These are phyloP conservation scores for Diaporthe australafricana DNA, from an alignment of 2,329 filamentous ascomycete genomes.

Conservation along the genomic window DNA sequence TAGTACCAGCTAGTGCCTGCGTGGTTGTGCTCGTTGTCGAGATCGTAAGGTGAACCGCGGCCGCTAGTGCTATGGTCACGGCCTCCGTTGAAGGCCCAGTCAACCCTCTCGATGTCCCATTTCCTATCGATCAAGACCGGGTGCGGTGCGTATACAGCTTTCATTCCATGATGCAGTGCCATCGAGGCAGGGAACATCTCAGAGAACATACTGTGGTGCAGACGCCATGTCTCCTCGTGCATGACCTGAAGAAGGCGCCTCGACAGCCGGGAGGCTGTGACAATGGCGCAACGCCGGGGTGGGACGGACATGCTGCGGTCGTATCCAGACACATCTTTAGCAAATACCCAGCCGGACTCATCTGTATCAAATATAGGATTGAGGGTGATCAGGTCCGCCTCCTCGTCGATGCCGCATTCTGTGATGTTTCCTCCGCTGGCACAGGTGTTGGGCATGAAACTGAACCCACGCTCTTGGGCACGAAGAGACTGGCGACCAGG, in stretches of 20 bases:
- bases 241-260: slow-evolving; percentile 75
- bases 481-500: slow-evolving; percentile 59
- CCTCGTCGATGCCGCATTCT: slow-evolving; percentile 76
- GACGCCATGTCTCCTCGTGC: slow-evolving; percentile 78
- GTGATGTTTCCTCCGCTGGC: slow-evolving; percentile 61
- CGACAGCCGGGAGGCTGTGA: slow-evolving; percentile 77
- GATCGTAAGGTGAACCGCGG: slow-evolving; percentile 74
- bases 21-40: slow-evolving; percentile 84
- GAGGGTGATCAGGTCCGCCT: slow-evolving; percentile 81
- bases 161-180: slow-evolving; percentile 81
- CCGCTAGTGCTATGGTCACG: slow-evolving; percentile 74
- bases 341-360: slow-evolving; percentile 79
- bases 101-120: slow-evolving; percentile 77
- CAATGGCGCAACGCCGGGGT: slow-evolving; percentile 77
- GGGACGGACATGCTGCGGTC: slow-evolving; percentile 63
- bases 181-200: slow-evolving; percentile 83
- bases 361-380: slow-evolving; percentile 81
- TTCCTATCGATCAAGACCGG: slow-evolving; percentile 82
- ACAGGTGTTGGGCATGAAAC: slow-evolving; percentile 67
- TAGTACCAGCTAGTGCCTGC: slow-evolving; percentile 88
- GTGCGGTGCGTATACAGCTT: slow-evolving; percentile 84
- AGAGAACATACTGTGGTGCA: slow-evolving; percentile 79
- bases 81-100: slow-evolving; percentile 83
- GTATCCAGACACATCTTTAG: slow-evolving; percentile 78
- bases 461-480: slow-evolving; percentile 63